phyloP scores from a whole-genome alignment of 2,329 filamentous ascomycete genomes.

The Paecilomyces sp. region DNA sequence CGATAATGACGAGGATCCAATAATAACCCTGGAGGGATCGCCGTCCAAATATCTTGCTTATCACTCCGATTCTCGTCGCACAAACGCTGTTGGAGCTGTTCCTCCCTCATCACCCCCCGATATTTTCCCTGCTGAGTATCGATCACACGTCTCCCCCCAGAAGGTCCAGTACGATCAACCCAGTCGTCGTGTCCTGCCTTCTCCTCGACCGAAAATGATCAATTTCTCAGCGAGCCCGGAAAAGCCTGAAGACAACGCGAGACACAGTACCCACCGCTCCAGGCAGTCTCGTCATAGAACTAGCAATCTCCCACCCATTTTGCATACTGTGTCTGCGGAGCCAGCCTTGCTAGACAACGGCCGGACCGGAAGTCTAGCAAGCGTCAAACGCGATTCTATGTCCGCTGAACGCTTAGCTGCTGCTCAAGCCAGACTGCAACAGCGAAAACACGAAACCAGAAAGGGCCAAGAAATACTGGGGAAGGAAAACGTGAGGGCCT shows the following conservation, averaged over 20 bases:
- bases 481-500: not conserved
- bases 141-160: constrained; percentile 10
- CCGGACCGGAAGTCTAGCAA: not conserved
- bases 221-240: constrained; percentile 9
- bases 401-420: not conserved
- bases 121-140: constrained; percentile 15
- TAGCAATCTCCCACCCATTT: not conserved
- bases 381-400: not conserved
- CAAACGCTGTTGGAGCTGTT: constrained; percentile 8
- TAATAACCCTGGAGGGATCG: constrained; percentile 14
- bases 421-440: not conserved
- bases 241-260: not conserved
- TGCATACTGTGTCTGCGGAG: not conserved
- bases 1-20: constrained; percentile 19
- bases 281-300: not conserved
- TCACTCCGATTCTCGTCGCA: constrained; percentile 6
- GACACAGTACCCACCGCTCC: not conserved
- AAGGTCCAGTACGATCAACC: constrained; percentile 16
- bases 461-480: not conserved
- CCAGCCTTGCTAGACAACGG: not conserved
- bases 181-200: constrained; percentile 14
- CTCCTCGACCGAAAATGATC: constrained; percentile 18
- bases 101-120: constrained; percentile 27
- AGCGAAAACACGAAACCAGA: not conserved
- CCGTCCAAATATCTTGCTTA: constrained; percentile 9